phyloP scores from a whole-genome alignment of 2,329 filamentous ascomycete species.

The Lomentospora prolificans region DNA sequence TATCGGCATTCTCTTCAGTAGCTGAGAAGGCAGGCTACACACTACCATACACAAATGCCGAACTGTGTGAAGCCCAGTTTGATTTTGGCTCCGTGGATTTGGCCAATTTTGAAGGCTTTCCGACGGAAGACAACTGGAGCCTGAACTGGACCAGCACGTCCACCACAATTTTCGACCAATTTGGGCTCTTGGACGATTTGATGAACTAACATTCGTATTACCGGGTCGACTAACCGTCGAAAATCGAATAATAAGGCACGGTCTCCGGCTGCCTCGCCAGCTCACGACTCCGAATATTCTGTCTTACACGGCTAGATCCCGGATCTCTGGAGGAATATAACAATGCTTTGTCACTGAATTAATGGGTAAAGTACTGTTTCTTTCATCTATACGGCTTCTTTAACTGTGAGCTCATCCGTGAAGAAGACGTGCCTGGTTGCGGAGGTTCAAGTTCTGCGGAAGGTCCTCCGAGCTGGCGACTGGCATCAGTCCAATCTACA shows the following conservation, averaged over 20 bases:
- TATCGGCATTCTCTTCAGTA: not conserved
- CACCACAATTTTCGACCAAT: not conserved
- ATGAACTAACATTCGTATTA: not conserved
- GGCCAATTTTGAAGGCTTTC: not conserved
- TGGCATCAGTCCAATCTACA: too few species aligned
- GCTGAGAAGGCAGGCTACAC: not conserved
- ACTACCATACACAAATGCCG: not conserved
- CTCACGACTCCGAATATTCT: too few species aligned
- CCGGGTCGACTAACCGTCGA: too few species aligned
- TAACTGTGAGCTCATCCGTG: too few species aligned
- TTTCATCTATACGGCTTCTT: too few species aligned
- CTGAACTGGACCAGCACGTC: not conserved
- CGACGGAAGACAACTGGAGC: not conserved
- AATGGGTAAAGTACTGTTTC: too few species aligned
- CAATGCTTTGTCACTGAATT: too few species aligned
- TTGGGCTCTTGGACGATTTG: not conserved
- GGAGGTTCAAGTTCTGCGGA: not conserved
- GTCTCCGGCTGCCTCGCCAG: too few species aligned
- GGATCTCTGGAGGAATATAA: not conserved
- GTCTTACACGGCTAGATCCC: not conserved
- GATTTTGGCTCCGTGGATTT: not conserved
- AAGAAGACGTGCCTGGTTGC: too few species aligned
- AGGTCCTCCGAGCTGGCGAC: not conserved
- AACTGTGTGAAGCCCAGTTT: not conserved
- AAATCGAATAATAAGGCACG: too few species aligned